Base-by-base conservation (phyloP, 129 eudicot species). In the Lactuca saligna region DNA sequence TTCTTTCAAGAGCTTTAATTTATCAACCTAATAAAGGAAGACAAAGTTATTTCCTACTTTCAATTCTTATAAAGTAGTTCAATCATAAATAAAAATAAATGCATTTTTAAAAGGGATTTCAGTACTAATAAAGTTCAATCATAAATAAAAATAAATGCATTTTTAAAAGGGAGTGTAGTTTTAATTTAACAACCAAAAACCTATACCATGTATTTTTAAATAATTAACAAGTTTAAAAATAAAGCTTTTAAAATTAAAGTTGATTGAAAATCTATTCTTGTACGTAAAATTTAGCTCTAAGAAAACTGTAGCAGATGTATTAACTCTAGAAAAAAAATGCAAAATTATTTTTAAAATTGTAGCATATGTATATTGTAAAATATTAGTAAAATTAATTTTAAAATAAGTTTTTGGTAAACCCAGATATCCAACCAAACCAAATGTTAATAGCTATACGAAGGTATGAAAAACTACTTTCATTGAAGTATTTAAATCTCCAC, bases 31-130 rank as follows among this genome's bases (percentile, higher is more conserved):
- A 41, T 35, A 61, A 65, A 75, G 79, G 73, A 57, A 12, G 73
- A 75, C 61, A 57, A 34, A 35, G 67, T 46, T 17, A 57, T 74
- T 66, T 53, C 32, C 79, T 67, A 66, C 67, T 66, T 74, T 66
- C 59, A 11, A 34, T 17, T 3, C 20, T 73, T 6, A 6, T 5
- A 41, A 33, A 31, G n/a, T 46, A 46, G n/a, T 46, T 11, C 12
- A 46, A 11, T 11, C n/a, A 46, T 46, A 46, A 11, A 46, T 46
- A 3, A 2, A 10, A 10, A 10, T 46, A 46, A 46, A 46, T 46
- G 51, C 15, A 46, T 46, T 46, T 46, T 46, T 12, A 25, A 25
- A 25, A 25, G 29, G 29, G 29, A 25, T 66, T 74, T 66, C 59
- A 11, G 31, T 17, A 4, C 20, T 63, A 3, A 6, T 5, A 41